Conservation (phyloP, 257 asterid genomes). For the Coffea eugenioides region DNA sequence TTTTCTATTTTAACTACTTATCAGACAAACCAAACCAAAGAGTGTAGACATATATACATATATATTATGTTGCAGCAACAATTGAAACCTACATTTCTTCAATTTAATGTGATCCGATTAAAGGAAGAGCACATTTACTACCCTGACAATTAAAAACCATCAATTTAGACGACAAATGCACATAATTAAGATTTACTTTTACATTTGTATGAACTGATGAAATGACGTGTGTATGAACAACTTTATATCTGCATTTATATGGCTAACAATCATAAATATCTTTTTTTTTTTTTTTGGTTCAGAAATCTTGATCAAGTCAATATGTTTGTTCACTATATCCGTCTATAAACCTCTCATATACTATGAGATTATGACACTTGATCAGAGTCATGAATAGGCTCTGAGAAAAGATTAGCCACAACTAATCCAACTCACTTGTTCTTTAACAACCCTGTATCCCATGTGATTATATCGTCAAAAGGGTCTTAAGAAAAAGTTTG, state of each 20-base stretch:
- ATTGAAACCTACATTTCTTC: too few species aligned
- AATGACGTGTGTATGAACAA: neutral
- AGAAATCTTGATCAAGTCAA: neutral
- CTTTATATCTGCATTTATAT: neutral
- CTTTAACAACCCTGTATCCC: constrained; percentile 31
- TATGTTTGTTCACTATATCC: too few species aligned
- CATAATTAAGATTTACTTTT: too few species aligned
- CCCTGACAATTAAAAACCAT: too few species aligned
- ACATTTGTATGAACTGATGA: neutral
- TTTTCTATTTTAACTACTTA: too few species aligned
- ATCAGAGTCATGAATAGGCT: neutral
- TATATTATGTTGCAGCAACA: neutral
- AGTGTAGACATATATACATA: neutral
- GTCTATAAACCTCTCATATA: neutral
- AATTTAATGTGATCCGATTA: too few species aligned
- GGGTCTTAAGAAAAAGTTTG: neutral
- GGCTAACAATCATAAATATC: too few species aligned
- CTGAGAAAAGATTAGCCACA: neutral
- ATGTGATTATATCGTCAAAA: constrained; percentile 26
- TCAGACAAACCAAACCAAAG: neutral
- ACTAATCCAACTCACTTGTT: constrained; percentile 25
- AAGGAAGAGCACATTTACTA: too few species aligned
- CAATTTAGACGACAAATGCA: too few species aligned
- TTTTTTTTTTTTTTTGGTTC: too few species aligned
- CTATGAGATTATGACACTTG: neutral